Percentiles rank a stretch among this genome's conserved stretches.
phyloP scores from a whole-genome alignment of 192 early-diverging fungal genomes.

The Backusella mclennaniae region DNA sequence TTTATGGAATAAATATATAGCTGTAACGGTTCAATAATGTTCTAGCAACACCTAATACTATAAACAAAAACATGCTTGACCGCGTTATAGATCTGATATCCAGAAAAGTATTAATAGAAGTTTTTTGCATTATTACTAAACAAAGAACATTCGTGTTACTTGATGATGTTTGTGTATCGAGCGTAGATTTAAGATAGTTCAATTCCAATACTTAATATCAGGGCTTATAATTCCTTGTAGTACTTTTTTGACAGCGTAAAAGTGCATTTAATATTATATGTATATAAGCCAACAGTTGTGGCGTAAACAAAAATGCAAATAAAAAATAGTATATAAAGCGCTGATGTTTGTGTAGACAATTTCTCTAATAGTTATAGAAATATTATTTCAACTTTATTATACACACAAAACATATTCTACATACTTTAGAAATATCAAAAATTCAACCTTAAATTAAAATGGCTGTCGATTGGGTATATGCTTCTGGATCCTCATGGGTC shows the following conservation, averaged over 20 bases:
- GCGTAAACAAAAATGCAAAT: not conserved
- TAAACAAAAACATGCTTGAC: not conserved
- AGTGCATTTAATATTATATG: not conserved
- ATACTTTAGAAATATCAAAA: not conserved
- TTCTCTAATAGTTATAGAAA: not conserved
- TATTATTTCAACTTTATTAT: not conserved
- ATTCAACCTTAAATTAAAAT: not conserved
- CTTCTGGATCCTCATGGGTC: conserved; percentile 15
- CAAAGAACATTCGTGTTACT: not conserved
- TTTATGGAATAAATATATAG: not conserved
- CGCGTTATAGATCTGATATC: not conserved
- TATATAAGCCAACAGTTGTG: not conserved
- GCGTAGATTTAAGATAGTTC: not conserved
- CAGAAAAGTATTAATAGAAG: not conserved
- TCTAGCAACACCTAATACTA: not conserved
- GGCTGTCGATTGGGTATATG: conserved; percentile 16
- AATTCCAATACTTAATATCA: not conserved
- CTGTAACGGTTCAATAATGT: not conserved
- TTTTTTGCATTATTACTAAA: not conserved
- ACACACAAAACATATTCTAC: not conserved
- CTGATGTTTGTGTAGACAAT: not conserved
- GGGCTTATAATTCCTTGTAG: not conserved
- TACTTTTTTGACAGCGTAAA: not conserved
- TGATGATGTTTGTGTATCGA: not conserved
- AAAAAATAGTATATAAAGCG: conserved; percentile 6